Evolutionary conservation across 345 rosid genomes (phyloP).

Genomic region (Eucalyptus dawsonii): DNA sequence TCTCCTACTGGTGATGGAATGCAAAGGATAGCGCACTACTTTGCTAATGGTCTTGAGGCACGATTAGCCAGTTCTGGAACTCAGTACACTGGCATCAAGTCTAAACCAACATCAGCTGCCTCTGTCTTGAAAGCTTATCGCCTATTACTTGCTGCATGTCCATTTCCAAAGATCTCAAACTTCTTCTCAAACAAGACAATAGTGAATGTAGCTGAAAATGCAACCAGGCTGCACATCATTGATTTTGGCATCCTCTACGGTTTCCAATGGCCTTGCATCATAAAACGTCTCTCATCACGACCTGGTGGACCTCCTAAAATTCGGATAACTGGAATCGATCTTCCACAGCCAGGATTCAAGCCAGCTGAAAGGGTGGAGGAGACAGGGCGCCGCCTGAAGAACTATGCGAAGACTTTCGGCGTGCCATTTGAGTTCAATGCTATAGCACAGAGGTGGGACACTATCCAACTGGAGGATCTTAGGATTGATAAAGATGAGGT

Average conservation of each 20-base stretch:
- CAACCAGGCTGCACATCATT: conserved; percentile 33
- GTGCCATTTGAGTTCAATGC: conserved; percentile 46
- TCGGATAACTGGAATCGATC: conserved; percentile 42
- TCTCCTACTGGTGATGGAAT: conserved; percentile 28
- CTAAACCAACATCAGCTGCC: conserved; percentile 27
- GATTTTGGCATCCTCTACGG: conserved; percentile 54
- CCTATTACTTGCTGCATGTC: conserved; percentile 32
- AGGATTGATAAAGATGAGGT: conserved; percentile 34
- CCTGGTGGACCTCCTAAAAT: conserved; percentile 40
- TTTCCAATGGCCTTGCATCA: conserved; percentile 58
- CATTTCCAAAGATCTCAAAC: conserved; percentile 30
- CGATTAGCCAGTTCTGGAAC: conserved; percentile 38
- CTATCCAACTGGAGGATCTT: conserved; percentile 38
- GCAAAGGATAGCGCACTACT: conserved; percentile 31
- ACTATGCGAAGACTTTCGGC: conserved; percentile 30
- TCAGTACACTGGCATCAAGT: conserved; percentile 10
- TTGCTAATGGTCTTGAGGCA: conserved; percentile 34
- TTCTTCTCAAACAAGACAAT: conserved; percentile 39
- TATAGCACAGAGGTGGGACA: conserved; percentile 54
- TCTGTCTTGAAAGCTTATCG: conserved; percentile 43
- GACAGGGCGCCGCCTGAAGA: conserved; percentile 27
- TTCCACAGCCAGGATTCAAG: conserved; percentile 49
- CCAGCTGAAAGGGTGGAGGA: conserved; percentile 52
- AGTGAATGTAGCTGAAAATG: conserved; percentile 28
- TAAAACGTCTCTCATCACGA: conserved; percentile 28